Conservation (phyloP, 2,329 filamentous ascomycete genomes). For the Colletotrichum higginsianum region DNA sequence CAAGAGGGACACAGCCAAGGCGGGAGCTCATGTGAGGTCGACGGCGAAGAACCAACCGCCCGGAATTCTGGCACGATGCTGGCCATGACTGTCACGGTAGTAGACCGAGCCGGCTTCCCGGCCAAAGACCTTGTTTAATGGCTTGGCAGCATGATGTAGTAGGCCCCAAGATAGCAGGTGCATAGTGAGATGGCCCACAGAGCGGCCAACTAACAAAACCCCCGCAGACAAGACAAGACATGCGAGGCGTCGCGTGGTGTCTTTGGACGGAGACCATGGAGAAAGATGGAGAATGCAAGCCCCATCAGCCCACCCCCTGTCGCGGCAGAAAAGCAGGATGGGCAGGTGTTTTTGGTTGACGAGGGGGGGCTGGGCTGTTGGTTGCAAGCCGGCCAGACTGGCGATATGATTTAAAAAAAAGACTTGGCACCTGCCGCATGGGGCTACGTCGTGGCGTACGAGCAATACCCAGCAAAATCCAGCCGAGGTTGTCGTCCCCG, state of each 20-base stretch:
- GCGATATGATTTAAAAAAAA: conserved; percentile 18
- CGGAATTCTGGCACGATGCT: neutral
- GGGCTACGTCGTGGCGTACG: conserved; percentile 33
- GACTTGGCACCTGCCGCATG: conserved; percentile 40
- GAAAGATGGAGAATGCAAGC: neutral
- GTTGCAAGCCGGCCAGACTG: conserved; percentile 9
- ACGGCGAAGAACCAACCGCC: neutral
- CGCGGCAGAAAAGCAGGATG: conserved; percentile 16
- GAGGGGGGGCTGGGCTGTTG: conserved; percentile 13
- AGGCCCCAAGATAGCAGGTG: conserved; percentile 16
- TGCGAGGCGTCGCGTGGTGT: neutral
- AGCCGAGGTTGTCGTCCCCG: conserved; percentile 9
- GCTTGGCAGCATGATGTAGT: neutral
- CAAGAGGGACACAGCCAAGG: too few species aligned
- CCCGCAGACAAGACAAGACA: neutral
- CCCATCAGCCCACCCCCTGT: neutral
- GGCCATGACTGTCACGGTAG: too few species aligned
- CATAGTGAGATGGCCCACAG: neutral
- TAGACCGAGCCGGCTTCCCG: conserved; percentile 1
- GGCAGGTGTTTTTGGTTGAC: conserved; percentile 25
- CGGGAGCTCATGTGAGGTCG: too few species aligned
- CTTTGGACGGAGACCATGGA: neutral
- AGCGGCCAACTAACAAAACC: neutral
- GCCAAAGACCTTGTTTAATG: conserved; percentile 4
- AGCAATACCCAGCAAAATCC: neutral